These are phyloP conservation scores for Geotrichum europaeum DNA, from an alignment of 1,139 yeast species.

Conservation along the genomic window DNA sequence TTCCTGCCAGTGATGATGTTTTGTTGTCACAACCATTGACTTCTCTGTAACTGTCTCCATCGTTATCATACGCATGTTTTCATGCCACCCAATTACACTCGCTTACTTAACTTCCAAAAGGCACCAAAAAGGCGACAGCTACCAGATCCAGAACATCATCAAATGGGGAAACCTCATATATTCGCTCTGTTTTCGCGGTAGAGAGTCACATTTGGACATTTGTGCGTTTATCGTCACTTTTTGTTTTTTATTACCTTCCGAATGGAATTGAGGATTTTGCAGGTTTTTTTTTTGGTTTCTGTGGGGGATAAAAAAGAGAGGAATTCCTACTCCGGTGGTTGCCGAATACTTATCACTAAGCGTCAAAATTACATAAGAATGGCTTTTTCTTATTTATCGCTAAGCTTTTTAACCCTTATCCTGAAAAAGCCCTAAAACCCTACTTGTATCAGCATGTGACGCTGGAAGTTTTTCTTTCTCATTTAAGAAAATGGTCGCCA, in stretches of 20 bases:
- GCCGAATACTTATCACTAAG: neutral
- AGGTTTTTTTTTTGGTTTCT: neutral
- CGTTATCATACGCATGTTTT: no score
- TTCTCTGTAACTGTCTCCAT: no score
- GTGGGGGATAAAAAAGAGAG: neutral
- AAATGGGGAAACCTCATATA: neutral
- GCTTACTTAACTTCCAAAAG: neutral
- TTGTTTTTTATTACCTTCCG: neutral
- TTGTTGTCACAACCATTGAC: no score
- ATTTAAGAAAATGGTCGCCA: neutral
- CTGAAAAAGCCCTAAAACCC: constrained; percentile 8
- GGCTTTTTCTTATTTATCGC: neutral
- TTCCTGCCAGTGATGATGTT: no score
- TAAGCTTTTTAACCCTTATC: neutral
- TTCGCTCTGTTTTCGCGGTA: neutral
- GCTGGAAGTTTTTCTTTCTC: neutral
- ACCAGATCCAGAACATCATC: neutral
- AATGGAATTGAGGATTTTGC: neutral
- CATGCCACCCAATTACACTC: neutral
- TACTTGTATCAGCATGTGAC: neutral
- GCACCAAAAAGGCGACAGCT: neutral
- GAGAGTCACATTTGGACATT: neutral
- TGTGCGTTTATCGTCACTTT: neutral
- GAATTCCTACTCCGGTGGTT: neutral
- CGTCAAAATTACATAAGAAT: neutral